These are phyloP conservation scores for Tremellales sp. DNA, from an alignment of 1,284 basidiomycete genomes.

Conservation along the genomic window DNA sequence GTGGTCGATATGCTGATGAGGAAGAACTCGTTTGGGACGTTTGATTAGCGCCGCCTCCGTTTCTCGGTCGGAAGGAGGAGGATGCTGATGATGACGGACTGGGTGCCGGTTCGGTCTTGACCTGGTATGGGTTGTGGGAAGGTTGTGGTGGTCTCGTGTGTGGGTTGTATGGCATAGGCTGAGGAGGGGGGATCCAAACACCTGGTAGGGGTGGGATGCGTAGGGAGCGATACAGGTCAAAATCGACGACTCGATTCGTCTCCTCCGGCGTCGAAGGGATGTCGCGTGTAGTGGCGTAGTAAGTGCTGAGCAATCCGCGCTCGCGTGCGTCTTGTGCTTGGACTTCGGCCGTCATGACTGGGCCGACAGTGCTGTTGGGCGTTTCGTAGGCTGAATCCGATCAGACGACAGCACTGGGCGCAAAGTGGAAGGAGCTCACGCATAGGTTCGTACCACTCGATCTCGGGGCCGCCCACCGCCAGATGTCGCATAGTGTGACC, in stretches of 20 bases:
- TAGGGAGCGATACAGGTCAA: background rate
- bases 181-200: background rate
- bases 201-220: background rate
- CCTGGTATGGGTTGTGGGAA: background rate
- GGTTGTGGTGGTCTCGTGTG: background rate
- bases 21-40: no score
- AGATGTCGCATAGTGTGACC: background rate
- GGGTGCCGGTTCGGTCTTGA: no score
- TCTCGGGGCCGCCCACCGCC: background rate
- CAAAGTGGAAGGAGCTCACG: constrained; percentile 10
- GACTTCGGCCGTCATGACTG: constrained; percentile 12
- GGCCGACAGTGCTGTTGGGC: background rate
- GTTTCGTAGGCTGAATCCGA: background rate
- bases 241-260: background rate
- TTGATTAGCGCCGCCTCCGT: no score
- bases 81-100: no score
- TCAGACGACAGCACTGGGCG: background rate
- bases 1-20: background rate
- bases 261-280: background rate
- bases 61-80: background rate
- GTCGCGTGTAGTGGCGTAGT: constrained; percentile 2
- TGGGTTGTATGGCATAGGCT: background rate
- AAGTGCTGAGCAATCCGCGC: constrained; percentile 22
- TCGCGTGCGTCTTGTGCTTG: constrained; percentile 31
- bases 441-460: constrained; percentile 37